Evolutionary conservation across 768 basidiomycete genomes (phyloP).

Genomic region (Tulasnella calospora): DNA sequence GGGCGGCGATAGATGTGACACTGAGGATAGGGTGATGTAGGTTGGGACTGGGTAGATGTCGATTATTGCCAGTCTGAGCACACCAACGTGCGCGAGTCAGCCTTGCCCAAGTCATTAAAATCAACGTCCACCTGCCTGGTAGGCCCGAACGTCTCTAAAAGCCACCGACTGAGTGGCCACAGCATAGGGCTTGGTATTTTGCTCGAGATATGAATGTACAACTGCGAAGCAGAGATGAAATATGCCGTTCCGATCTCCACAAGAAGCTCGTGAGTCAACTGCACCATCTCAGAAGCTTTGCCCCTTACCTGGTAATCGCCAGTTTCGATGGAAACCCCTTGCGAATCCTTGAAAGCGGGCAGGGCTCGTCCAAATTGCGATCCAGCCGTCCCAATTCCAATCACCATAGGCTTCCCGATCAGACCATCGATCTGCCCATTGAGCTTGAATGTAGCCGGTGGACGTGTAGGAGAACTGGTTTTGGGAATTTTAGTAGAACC

Average conservation of each 20-base stretch:
- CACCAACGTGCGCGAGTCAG: not conserved
- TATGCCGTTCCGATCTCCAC: not conserved
- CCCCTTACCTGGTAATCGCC: not conserved
- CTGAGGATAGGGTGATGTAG: not conserved
- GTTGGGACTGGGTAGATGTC: constrained; percentile 1
- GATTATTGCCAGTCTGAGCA: constrained; percentile 2
- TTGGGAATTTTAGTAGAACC: not conserved
- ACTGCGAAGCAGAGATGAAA: not conserved
- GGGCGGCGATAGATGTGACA: not conserved
- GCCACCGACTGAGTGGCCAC: not conserved
- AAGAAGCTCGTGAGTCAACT: not conserved
- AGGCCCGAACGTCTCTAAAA: not conserved
- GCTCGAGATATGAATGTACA: not conserved
- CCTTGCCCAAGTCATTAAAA: not conserved
- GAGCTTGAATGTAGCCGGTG: not conserved
- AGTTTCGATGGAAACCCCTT: not conserved
- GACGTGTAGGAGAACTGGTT: not conserved
- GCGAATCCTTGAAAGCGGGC: not conserved
- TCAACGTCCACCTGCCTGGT: not conserved
- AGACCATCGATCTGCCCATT: not conserved
- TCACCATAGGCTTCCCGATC: not conserved
- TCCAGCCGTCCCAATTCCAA: not conserved
- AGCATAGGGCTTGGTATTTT: not conserved
- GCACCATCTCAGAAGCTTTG: not conserved
- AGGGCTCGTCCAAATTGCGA: not conserved